Evolutionary conservation across 176 grass and related monocot genomes (phyloP).

Genomic region (Tuctoria greenei): DNA sequence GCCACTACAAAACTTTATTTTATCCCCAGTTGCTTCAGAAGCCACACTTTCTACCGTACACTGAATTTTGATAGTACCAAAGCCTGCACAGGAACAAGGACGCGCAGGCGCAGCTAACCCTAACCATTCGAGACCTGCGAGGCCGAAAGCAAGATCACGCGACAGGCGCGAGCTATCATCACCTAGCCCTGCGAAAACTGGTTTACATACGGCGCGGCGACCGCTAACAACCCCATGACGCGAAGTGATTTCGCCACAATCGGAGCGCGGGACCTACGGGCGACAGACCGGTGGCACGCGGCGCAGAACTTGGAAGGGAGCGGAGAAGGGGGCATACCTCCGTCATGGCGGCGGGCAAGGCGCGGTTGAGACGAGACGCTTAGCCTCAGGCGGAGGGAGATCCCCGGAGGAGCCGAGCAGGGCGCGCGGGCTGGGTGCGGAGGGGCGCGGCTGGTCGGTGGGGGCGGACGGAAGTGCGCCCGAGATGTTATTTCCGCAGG

Average conservation of each 20-base stretch:
- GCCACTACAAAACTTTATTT: not conserved
- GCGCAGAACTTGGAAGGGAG: not conserved
- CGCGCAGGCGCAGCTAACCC: constrained; percentile 38
- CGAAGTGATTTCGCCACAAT: not conserved
- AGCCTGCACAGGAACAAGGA: constrained; percentile 1
- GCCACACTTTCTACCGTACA: not conserved
- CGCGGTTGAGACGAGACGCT: not conserved
- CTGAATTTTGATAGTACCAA: not conserved
- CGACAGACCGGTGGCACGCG: not conserved
- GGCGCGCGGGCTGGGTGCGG: not conserved
- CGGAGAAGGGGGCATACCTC: constrained; percentile 30
- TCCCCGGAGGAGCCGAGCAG: constrained; percentile 25
- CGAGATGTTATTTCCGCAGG: not conserved
- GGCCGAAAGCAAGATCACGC: not conserved
- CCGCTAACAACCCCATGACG: not conserved
- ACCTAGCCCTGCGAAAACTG: not conserved
- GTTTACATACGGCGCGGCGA: not conserved
- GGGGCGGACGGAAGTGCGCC: not conserved
- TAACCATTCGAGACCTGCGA: constrained; percentile 1
- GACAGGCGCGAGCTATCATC: not conserved
- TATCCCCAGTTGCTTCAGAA: not conserved
- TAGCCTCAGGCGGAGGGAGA: not conserved
- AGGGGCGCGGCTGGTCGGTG: not conserved
- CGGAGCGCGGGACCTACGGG: not conserved
- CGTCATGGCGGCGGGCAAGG: constrained; percentile 40